These are phyloP conservation scores for Ogataea pignaliae DNA, from an alignment of 805 yeast genomes.

Conservation along the genomic window DNA sequence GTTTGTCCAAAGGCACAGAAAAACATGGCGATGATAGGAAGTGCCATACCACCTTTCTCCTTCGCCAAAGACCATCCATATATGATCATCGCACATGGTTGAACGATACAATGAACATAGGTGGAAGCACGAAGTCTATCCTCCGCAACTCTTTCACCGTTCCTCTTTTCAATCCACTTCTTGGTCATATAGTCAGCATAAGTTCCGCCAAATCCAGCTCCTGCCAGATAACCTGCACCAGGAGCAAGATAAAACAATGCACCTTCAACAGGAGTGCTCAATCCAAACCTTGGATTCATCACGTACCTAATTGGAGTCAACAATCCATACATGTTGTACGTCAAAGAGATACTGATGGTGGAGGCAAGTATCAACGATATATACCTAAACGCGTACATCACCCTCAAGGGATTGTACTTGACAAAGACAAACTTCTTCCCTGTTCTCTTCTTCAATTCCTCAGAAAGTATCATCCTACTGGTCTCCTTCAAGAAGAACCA, in stretches of 20 bases:
- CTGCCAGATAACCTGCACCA: conserved; percentile 48
- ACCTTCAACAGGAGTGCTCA: conserved; percentile 44
- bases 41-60: conserved; percentile 49
- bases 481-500: conserved; percentile 45
- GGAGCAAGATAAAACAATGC: conserved; percentile 54
- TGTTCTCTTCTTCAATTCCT: conserved; percentile 24
- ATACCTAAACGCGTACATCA: conserved; percentile 38
- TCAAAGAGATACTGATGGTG: conserved; percentile 34
- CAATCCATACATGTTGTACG: conserved; percentile 47
- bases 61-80: conserved; percentile 53
- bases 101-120: conserved; percentile 37
- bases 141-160: conserved; percentile 46
- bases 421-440: conserved; percentile 38
- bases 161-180: conserved; percentile 36
- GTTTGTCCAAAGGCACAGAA: conserved; percentile 48
- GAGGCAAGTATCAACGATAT: conserved; percentile 43
- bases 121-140: conserved; percentile 43
- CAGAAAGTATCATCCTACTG: conserved; percentile 27
- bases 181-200: conserved; percentile 47
- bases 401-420: conserved; percentile 42
- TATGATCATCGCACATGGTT: conserved; percentile 41
- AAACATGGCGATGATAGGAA: conserved; percentile 49
- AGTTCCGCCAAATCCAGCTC: conserved; percentile 48
- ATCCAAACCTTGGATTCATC: conserved; percentile 49
- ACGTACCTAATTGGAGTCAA: conserved; percentile 54